A percentile compares a stretch with the other conserved stretches of the same genome.
Evolutionary conservation across 2,329 filamentous ascomycete species (phyloP).

Genomic region (Knufia fluminis): DNA sequence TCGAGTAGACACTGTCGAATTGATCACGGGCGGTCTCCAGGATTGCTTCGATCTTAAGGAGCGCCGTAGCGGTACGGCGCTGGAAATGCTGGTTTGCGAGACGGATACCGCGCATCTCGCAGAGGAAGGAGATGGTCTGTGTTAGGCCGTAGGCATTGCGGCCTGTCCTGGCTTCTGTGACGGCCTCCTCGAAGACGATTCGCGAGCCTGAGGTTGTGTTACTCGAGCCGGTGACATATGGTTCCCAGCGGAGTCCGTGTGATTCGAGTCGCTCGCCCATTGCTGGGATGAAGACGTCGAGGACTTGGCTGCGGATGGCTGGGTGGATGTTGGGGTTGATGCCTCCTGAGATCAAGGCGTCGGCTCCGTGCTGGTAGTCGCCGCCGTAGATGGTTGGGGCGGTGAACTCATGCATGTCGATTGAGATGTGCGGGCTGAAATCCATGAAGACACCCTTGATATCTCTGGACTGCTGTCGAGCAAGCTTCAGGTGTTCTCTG

Average conservation of each 20-base stretch:
- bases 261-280: not conserved
- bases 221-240: conserved; percentile 3
- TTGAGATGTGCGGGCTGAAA: conserved; percentile 5
- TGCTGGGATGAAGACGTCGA: conserved; percentile 3
- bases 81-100: conserved; percentile 10
- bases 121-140: conserved; percentile 7
- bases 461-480: conserved; percentile 1
- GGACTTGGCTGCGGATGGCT: conserved; percentile 1
- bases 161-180: conserved; percentile 3
- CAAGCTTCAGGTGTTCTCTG: not conserved
- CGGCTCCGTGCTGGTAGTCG: conserved; percentile 7
- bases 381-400: conserved; percentile 5
- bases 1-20: too few species aligned
- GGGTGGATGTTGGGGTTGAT: conserved; percentile 10
- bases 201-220: not conserved
- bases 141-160: conserved; percentile 10
- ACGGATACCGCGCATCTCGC: conserved; percentile 9
- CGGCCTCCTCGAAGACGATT: conserved; percentile 8
- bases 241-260: conserved; percentile 3
- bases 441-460: conserved; percentile 10
- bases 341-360: conserved; percentile 1
- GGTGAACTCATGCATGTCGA: conserved; percentile 12
- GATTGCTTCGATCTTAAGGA: conserved; percentile 8
- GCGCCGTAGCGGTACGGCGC: conserved; percentile 3
- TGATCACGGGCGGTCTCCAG: conserved; percentile 1